phyloP scores from a whole-genome alignment of 2,329 filamentous ascomycete genomes.

The Calonectria crousiana region DNA sequence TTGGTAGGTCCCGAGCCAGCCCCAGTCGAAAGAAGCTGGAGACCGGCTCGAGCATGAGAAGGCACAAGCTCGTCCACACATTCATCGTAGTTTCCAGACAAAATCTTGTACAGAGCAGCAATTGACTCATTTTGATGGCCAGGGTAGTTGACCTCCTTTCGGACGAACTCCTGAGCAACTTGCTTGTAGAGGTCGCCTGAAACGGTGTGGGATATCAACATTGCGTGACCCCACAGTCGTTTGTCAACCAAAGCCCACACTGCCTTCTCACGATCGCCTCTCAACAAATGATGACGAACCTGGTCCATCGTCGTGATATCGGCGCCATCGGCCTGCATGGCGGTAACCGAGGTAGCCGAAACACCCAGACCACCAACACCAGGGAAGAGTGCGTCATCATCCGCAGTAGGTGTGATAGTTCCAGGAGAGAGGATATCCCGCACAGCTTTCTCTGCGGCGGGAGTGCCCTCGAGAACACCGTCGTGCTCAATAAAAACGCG shows the following conservation, averaged over 20 bases:
- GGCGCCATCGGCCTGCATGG: conserved; percentile 72
- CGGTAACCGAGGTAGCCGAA: conserved; percentile 43
- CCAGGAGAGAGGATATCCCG: conserved; percentile 79
- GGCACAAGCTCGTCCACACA: conserved; percentile 96
- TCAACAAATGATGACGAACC: conserved; percentile 78
- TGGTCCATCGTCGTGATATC: conserved; percentile 78
- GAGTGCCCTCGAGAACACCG: conserved; percentile 80
- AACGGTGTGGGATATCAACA: conserved; percentile 85
- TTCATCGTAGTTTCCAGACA: conserved; percentile 94
- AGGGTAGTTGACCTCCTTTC: conserved; percentile 89
- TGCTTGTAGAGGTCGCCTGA: conserved; percentile 90
- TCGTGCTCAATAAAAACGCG: conserved; percentile 88
- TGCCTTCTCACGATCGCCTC: conserved; percentile 89
- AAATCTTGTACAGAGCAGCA: conserved; percentile 91
- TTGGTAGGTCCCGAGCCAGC: conserved; percentile 70
- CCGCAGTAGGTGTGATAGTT: conserved; percentile 40
- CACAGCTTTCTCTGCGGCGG: conserved; percentile 79
- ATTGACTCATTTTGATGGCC: conserved; percentile 87
- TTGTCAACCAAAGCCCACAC: conserved; percentile 95
- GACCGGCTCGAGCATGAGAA: conserved; percentile 88
- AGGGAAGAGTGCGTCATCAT: conserved; percentile 42
- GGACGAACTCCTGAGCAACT: conserved; percentile 94
- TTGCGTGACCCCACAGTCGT: conserved; percentile 94
- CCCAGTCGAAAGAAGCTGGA: conserved; percentile 88
- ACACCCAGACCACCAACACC: conserved; percentile 40